Base-by-base conservation (phyloP, 2,329 filamentous ascomycete species). In the Cladophialophora carrionii region DNA sequence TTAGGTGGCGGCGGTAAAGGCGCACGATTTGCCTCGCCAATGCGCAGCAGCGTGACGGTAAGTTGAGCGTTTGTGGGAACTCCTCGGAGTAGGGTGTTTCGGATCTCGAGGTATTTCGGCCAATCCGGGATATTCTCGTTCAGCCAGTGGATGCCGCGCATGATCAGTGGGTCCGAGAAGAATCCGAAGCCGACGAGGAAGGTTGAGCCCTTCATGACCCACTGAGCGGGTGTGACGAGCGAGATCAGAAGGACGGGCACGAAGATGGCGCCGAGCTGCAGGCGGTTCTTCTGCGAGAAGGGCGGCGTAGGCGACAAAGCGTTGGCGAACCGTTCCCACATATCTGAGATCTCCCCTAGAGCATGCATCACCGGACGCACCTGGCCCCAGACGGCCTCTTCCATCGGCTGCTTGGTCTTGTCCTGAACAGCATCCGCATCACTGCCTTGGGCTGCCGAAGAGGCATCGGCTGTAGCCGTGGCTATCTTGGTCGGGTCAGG, bases 21-120 rank as follows among this genome's bases (percentile, higher is more conserved):
- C 0, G 90, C 88, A 70, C 90, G 90, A 77, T 93, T 93, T 10
- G 85, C 86, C 77, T 96, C 92, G 48, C 91, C 91, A 32, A 94
- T 87, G 4, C 92, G 89, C 10, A 96, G 85, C 1, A 96, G 82
- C 0, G 91, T 96, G 31, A 96, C 80, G 0, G 91, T 88, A 20
- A 96, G 84, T 73, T 96, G 92, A 3, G 91, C 90, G 73, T 96
- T 95, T 1, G 91, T 96, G 0, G 92, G 92, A 0, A 95, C 88
- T 2, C 91, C 90, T 73, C 90, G 91, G 57, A 96, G 85, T 1
- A 95, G 75, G 0, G 89, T 91, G 69, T 80, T 92, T 65, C 89
- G 84, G 10, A 92, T 78, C 72, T 92, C 88, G 17, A 94, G 80
- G 6, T 91, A 80, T 70, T 89, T 90, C 72, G 90, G 83, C 91